Evolutionary conservation across 805 yeast species (phyloP).

Genomic region (Ogataea glucozyma): DNA sequence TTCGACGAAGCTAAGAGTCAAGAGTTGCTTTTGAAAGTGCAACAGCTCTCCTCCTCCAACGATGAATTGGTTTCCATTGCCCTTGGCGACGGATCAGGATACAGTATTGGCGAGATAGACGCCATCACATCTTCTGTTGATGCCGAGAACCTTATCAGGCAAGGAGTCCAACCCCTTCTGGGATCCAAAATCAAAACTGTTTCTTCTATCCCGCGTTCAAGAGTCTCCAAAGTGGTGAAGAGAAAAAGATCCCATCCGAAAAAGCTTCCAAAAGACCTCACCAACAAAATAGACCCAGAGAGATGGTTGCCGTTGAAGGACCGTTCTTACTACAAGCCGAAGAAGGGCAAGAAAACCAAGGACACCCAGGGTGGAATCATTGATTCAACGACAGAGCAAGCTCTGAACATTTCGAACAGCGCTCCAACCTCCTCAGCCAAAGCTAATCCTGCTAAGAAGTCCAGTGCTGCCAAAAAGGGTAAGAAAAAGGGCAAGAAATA

Average conservation of each 20-base stretch:
- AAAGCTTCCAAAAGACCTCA: constrained; percentile 28
- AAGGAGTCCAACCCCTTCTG: constrained; percentile 32
- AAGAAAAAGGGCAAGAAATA: constrained; percentile 19
- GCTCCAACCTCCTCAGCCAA: constrained; percentile 16
- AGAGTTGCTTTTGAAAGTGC: constrained; percentile 30
- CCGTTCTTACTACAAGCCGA: constrained; percentile 79
- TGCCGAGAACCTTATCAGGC: constrained; percentile 30
- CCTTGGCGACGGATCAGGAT: constrained; percentile 14
- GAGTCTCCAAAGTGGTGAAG: constrained; percentile 20
- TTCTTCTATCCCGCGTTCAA: constrained; percentile 13
- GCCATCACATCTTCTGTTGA: constrained; percentile 35
- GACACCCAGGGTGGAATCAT: constrained; percentile 65
- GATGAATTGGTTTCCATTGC: constrained; percentile 27
- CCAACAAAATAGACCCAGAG: constrained; percentile 56
- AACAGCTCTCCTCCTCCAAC: constrained; percentile 13
- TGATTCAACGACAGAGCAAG: constrained; percentile 47
- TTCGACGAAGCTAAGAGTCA: constrained; percentile 35
- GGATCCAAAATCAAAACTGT: constrained; percentile 14
- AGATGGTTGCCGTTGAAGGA: constrained; percentile 92
- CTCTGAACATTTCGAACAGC: constrained; percentile 27
- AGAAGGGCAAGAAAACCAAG: constrained; percentile 59
- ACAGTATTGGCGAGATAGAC: constrained; percentile 24
- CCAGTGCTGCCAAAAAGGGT: constrained; percentile 31
- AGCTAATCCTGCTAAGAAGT: constrained; percentile 5
- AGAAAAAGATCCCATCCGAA: constrained; percentile 32